Evolutionary conservation across 2,329 filamentous ascomycete genomes (phyloP).

Genomic region (Fusarium pseudograminearum): DNA sequence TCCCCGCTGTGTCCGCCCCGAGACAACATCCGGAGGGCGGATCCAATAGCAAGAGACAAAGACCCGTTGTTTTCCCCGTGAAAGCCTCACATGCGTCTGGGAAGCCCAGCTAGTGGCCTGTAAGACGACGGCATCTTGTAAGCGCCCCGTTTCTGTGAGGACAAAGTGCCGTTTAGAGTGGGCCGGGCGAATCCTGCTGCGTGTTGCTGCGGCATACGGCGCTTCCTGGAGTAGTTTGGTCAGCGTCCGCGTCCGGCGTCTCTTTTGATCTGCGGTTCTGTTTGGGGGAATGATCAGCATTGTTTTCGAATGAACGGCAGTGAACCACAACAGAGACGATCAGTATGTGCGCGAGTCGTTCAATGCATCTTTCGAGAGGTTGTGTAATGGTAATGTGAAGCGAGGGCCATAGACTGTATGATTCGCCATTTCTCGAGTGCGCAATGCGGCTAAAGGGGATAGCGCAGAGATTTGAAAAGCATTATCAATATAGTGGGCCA

Average conservation of each 20-base stretch:
- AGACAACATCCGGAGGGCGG: constrained; percentile 36
- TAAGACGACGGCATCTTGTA: constrained; percentile 19
- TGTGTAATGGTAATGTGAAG: constrained; percentile 26
- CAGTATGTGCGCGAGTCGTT: constrained; percentile 27
- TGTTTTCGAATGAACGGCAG: constrained; percentile 9
- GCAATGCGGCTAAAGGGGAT: constrained; percentile 31
- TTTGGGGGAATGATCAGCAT: constrained; percentile 21
- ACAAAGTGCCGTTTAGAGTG: constrained; percentile 29
- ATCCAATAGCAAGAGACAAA: constrained; percentile 22
- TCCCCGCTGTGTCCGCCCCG: constrained; percentile 38
- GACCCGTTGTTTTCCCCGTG: constrained; percentile 32
- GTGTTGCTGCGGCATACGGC: constrained; percentile 28
- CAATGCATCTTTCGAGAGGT: constrained; percentile 4
- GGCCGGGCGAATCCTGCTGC: constrained; percentile 13
- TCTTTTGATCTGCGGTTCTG: constrained; percentile 17
- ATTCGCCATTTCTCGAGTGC: constrained; percentile 18
- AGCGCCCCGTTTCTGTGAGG: constrained; percentile 31
- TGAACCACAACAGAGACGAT: constrained; percentile 20
- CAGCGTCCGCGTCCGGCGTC: constrained; percentile 37
- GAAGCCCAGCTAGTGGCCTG: constrained; percentile 25
- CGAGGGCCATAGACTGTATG: background rate
- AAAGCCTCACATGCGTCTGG: constrained; percentile 27
- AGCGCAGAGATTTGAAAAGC: constrained; percentile 29
- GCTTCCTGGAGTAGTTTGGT: constrained; percentile 30
- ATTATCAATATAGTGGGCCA: constrained; percentile 30